Percentiles rank a stretch among this genome's conserved stretches.
Conservation (phyloP, 805 yeast genomes). For the Metschnikowia arizonensis region DNA sequence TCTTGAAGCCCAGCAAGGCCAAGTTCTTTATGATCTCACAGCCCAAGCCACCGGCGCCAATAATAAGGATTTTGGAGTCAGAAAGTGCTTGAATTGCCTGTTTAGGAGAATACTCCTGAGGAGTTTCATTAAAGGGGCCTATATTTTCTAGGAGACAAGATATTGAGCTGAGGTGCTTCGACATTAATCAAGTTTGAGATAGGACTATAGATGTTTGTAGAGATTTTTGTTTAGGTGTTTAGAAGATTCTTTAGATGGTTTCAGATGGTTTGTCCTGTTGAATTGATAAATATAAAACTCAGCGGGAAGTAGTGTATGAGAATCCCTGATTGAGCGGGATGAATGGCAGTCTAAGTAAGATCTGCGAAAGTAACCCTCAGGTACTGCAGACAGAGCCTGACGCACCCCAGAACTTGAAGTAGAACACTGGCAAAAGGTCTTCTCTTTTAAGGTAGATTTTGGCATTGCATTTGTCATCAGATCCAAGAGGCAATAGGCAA, state of each 20-base stretch:
- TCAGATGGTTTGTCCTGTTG: no score
- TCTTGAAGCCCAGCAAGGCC: slow-evolving; percentile 62
- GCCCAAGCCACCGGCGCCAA: slow-evolving; percentile 84
- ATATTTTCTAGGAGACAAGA: slow-evolving; percentile 20
- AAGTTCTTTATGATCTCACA: slow-evolving; percentile 75
- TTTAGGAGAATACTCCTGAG: slow-evolving; percentile 28
- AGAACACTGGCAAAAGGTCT: slow-evolving; percentile 90
- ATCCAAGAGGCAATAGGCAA: no score
- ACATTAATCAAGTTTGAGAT: no score
- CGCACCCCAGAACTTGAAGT: slow-evolving; percentile 96
- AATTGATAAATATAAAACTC: no score
- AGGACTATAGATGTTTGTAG: no score
- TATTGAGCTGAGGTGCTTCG: slow-evolving; percentile 16
- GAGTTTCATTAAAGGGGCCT: slow-evolving; percentile 41
- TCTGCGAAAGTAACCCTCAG: no score
- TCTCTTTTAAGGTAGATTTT: slow-evolving; percentile 83
- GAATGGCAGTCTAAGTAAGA: neutral
- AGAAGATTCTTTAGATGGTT: no score
- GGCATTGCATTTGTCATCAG: slow-evolving; percentile 68
- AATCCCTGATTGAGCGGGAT: neutral
- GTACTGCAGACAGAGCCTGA: slow-evolving; percentile 19
- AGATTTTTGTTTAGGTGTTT: no score
- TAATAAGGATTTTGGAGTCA: slow-evolving; percentile 34
- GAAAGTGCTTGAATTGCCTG: slow-evolving; percentile 23
- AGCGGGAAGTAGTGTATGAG: no score